A percentile compares a stretch with the other conserved stretches of the same genome.
Conservation (phyloP, 2,329 filamentous ascomycete species). For the Fusarium musae region DNA sequence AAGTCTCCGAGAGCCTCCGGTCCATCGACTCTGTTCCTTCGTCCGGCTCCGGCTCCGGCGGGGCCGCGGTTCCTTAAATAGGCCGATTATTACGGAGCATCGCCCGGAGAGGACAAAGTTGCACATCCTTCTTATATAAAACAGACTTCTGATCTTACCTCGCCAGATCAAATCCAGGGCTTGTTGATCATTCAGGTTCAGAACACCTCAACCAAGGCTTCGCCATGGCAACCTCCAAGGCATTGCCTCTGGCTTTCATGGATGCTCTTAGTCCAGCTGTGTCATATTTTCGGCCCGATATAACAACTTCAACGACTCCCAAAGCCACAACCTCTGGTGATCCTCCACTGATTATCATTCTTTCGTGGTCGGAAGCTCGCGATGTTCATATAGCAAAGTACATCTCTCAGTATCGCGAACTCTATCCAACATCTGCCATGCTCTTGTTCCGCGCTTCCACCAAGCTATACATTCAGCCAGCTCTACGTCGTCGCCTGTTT, state of each 20-base stretch:
- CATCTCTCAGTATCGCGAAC: constrained; percentile 55
- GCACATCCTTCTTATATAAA: background rate
- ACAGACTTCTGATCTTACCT: too few species aligned
- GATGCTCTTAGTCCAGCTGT: constrained; percentile 52
- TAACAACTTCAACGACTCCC: background rate
- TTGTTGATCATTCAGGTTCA: background rate
- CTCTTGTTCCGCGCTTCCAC: constrained; percentile 58
- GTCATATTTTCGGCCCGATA: constrained; percentile 46
- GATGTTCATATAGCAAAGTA: constrained; percentile 64
- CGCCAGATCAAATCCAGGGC: background rate
- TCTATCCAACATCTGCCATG: constrained; percentile 59
- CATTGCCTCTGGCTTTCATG: constrained; percentile 50
- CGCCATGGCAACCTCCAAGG: constrained; percentile 45
- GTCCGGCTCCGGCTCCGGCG: constrained; percentile 18
- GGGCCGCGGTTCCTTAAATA: constrained; percentile 28
- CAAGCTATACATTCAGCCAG: constrained; percentile 50
- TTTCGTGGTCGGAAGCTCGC: constrained; percentile 63
- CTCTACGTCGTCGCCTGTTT: constrained; percentile 48
- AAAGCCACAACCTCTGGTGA: constrained; percentile 17
- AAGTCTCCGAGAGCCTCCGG: constrained; percentile 4
- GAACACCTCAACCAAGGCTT: background rate
- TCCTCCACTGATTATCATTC: constrained; percentile 60
- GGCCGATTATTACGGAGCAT: background rate
- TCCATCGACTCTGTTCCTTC: constrained; percentile 5
- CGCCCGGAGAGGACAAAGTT: background rate